Base-by-base conservation (phyloP, 257 asterid genomes). In the Solanum gracilifrons region DNA sequence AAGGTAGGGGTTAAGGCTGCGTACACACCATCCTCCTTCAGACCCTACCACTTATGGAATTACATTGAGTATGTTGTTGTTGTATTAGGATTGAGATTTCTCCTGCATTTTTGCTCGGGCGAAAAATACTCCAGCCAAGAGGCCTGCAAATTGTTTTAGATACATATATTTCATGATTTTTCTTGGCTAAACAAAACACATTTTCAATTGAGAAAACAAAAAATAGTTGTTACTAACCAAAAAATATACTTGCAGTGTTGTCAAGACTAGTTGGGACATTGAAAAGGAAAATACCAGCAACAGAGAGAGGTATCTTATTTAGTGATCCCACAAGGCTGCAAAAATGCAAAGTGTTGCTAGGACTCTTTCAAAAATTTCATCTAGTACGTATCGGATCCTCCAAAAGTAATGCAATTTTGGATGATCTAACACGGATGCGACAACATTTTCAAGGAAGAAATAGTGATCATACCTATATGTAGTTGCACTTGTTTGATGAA, bases 401-500 rank as follows among this genome's bases (percentile, higher is more conserved):
- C 29, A 73, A 73, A 73, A 73, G 0, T 33, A 73, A 2, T 73
- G 16, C 0, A 9, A 1, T 35, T 72, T 73, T 9, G 0, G 1
- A 35, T 41, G 18, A 18, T 73, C 16, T 10, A 9, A 73, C 2
- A 35, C 5, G 18, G 0, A n/a, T 33, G 2, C 9, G 46, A 6
- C 16, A 33, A 72, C 48, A 73, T 5, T 73, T 33, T 5, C 5
- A 2, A 35, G 48, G 86, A 62, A 69, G 60, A 62, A 20, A 33
- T 33, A 73, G 46, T 73, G n/a, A 55, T 27, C 62, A 75, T 48
- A 96, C 99, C 98, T 93, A 92, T 96, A 96, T 6, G 98, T 95
- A 69, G 98, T 95, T 85, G 98, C 98, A 83, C 98, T 94, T 2
- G 99, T 96, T 93, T 96, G 98, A 94, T 94, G 99, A 80, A 96